Percentiles rank a stretch among this genome's conserved stretches.
Evolutionary conservation across 2,329 filamentous ascomycete species (phyloP).

Genomic region (Bipolaris cookei): DNA sequence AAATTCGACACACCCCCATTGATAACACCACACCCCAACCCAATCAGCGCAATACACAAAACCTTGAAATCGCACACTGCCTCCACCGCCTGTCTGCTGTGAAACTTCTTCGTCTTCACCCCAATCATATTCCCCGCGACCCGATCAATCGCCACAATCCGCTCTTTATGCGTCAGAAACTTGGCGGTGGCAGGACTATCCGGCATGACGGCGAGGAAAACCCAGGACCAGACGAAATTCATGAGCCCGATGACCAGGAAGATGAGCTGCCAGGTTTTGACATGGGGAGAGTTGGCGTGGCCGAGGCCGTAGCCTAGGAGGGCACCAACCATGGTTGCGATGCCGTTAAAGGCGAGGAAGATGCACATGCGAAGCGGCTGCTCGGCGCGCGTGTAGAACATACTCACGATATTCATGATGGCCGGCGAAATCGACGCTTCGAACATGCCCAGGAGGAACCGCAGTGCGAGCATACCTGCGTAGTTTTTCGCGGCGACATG

Average conservation of each 20-base stretch:
- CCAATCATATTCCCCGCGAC: conserved; percentile 52
- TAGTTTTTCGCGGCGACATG: conserved; percentile 49
- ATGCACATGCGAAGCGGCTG: conserved; percentile 55
- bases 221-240: conserved; percentile 47
- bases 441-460: conserved; percentile 48
- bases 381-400: conserved; percentile 47
- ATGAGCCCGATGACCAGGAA: conserved; percentile 48
- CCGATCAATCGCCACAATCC: conserved; percentile 50
- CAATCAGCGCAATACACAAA: conserved; percentile 51
- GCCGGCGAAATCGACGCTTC: conserved; percentile 45
- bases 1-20: conserved; percentile 62
- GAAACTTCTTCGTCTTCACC: conserved; percentile 51
- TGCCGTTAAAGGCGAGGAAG: conserved; percentile 50
- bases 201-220: conserved; percentile 48
- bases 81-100: conserved; percentile 49
- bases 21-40: conserved; percentile 54
- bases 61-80: conserved; percentile 51
- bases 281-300: conserved; percentile 31
- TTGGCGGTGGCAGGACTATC: conserved; percentile 46
- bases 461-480: conserved; percentile 42
- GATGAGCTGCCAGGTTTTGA: conserved; percentile 48
- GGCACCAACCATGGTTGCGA: conserved; percentile 48
- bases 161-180: conserved; percentile 49
- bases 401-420: conserved; percentile 49
- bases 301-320: conserved; percentile 47